phyloP scores from a whole-genome alignment of 2,329 filamentous ascomycete genomes.

The Intubia oerlemansii region DNA sequence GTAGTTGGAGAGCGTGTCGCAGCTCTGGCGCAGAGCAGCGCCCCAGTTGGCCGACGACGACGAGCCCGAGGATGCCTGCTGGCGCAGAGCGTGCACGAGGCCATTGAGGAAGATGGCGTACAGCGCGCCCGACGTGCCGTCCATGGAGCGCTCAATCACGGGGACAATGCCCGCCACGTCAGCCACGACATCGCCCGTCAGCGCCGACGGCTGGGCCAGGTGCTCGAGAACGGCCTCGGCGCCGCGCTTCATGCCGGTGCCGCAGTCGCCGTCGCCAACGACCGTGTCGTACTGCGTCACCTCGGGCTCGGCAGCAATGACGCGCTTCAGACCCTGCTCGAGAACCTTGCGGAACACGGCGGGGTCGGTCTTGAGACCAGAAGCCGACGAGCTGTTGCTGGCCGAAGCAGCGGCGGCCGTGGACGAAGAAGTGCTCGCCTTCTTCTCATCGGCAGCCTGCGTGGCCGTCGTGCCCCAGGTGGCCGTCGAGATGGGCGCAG shows the following conservation, averaged over 20 bases:
- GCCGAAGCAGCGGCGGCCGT: conserved; percentile 35
- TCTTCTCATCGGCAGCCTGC: conserved; percentile 9
- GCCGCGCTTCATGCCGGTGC: conserved; percentile 65
- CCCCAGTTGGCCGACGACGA: conserved; percentile 23
- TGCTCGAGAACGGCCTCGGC: conserved; percentile 46
- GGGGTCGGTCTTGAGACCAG: conserved; percentile 31
- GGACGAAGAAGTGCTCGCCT: conserved; percentile 12
- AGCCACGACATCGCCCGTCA: conserved; percentile 29
- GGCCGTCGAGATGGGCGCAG: conserved; percentile 35
- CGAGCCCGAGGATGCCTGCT: conserved; percentile 15
- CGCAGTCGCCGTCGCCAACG: conserved; percentile 80
- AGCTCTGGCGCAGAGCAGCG: conserved; percentile 48
- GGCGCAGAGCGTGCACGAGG: conserved; percentile 41
- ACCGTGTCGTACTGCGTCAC: conserved; percentile 59
- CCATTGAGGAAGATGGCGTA: conserved; percentile 79
- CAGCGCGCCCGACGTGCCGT: conserved; percentile 38
- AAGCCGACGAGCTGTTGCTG: conserved; percentile 16
- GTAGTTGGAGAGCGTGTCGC: conserved; percentile 53
- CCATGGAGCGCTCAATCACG: conserved; percentile 35
- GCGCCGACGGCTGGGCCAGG: conserved; percentile 18
- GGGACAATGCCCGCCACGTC: conserved; percentile 30
- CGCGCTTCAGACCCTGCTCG: conserved; percentile 31
- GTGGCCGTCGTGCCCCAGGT: conserved; percentile 38
- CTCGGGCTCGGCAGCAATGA: conserved; percentile 48
- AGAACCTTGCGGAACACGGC: conserved; percentile 27